These are phyloP conservation scores for Xylariales sp. DNA, from an alignment of 2,329 filamentous ascomycete genomes.

Conservation along the genomic window DNA sequence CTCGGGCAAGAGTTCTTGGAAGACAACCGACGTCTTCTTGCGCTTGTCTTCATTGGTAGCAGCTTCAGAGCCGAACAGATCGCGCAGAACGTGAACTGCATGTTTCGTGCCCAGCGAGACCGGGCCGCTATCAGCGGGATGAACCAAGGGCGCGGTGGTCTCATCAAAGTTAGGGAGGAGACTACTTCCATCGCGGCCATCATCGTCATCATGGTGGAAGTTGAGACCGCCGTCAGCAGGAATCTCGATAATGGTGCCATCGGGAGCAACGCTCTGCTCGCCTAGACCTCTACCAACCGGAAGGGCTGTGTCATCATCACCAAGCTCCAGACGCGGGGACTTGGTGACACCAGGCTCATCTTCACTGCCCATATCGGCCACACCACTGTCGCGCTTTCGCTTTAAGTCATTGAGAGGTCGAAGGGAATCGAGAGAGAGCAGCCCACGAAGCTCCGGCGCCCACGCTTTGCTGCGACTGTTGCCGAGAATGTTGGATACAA, in stretches of 20 bases:
- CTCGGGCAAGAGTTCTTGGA: constrained; percentile 89
- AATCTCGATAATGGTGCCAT: constrained; percentile 63
- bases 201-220: constrained; percentile 41
- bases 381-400: constrained; percentile 86
- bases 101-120: constrained; percentile 91
- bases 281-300: constrained; percentile 45
- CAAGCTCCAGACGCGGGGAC: constrained; percentile 65
- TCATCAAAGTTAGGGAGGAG: constrained; percentile 68
- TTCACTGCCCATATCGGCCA: constrained; percentile 72
- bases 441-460: constrained; percentile 89
- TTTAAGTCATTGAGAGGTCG: constrained; percentile 77
- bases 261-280: constrained; percentile 48
- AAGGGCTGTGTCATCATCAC: constrained; percentile 58
- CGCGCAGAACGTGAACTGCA: constrained; percentile 89
- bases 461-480: constrained; percentile 74
- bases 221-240: constrained; percentile 48
- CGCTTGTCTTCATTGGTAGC: constrained; percentile 67
- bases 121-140: constrained; percentile 78
- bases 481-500: constrained; percentile 81
- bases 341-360: constrained; percentile 59
- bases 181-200: constrained; percentile 37
- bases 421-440: constrained; percentile 82
- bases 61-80: constrained; percentile 74
- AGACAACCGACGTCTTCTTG: constrained; percentile 72
- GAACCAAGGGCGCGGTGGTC: constrained; percentile 68